Evolutionary conservation across 768 basidiomycete genomes (phyloP).

Genomic region (Amanita brunnescens): DNA sequence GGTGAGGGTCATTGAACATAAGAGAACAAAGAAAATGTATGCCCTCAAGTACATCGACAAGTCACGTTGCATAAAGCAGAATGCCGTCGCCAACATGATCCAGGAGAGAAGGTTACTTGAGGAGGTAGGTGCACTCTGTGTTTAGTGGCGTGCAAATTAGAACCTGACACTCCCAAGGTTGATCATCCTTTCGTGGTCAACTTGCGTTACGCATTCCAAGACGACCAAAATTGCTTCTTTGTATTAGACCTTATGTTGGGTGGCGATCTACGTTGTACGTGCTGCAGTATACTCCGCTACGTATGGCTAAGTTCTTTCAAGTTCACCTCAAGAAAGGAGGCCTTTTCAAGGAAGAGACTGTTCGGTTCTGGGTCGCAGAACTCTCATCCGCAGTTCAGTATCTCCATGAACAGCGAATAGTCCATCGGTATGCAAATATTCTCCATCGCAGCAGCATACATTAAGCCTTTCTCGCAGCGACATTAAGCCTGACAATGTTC

Average conservation of each 20-base stretch:
- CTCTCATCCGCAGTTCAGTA: conserved; percentile 79
- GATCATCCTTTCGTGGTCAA: conserved; percentile 89
- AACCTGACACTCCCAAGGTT: conserved; percentile 37
- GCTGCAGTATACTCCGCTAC: conserved; percentile 3
- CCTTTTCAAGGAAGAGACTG: conserved; percentile 58
- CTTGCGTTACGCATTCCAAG: conserved; percentile 92
- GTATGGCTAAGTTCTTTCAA: conserved; percentile 20
- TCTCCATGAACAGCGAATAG: conserved; percentile 85
- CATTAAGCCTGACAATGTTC: conserved; percentile 94
- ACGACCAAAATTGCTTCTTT: conserved; percentile 97
- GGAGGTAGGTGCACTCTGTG: conserved; percentile 46
- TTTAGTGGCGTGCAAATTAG: conserved; percentile 4
- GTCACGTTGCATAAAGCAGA: conserved; percentile 81
- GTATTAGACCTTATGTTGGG: conserved; percentile 96
- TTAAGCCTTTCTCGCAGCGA: conserved; percentile 46
- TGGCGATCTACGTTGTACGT: conserved; percentile 85
- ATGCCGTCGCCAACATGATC: conserved; percentile 86
- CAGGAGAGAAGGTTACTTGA: conserved; percentile 90
- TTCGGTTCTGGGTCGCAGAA: conserved; percentile 87
- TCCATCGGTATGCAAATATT: conserved; percentile 67
- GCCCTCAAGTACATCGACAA: conserved; percentile 99
- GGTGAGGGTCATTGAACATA: conserved; percentile 98
- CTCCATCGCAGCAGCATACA: not conserved
- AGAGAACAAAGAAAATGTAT: conserved; percentile 83
- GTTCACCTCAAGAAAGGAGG: conserved; percentile 78